Conservation (phyloP, 2,329 filamentous ascomycete genomes). For the Parastagonospora avenae region DNA sequence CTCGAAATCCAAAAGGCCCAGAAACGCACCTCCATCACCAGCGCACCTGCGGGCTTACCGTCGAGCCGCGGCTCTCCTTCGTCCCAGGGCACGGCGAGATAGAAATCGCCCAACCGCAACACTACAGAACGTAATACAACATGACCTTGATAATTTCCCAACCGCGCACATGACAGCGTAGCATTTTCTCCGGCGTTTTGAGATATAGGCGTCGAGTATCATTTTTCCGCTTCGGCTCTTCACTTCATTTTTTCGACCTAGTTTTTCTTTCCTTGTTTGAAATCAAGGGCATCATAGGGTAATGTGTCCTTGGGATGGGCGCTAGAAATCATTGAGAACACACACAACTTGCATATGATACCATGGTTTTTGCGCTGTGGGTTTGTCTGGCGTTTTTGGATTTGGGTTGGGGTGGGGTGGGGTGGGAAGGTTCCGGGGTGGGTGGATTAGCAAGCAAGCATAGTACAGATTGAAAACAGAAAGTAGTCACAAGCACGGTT, state of each 20-base stretch:
- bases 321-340: slow-evolving; percentile 9
- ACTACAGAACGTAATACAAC: neutral
- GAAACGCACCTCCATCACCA: slow-evolving; percentile 44
- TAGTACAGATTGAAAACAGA: too few species aligned
- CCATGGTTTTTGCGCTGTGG: slow-evolving; percentile 12
- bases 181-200: slow-evolving; percentile 31
- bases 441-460: neutral
- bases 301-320: slow-evolving; percentile 4
- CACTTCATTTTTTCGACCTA: neutral
- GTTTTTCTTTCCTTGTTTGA: neutral
- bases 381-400: neutral
- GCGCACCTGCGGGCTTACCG: slow-evolving; percentile 35
- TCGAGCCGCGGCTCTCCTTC: slow-evolving; percentile 40
- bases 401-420: neutral
- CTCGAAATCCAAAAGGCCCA: slow-evolving; percentile 48
- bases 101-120: neutral
- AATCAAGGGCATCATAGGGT: neutral
- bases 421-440: neutral
- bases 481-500: too few species aligned
- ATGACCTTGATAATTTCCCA: neutral
- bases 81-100: slow-evolving; percentile 34
- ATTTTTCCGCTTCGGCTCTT: too few species aligned
- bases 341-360: slow-evolving; percentile 23
- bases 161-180: slow-evolving; percentile 22
- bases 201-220: slow-evolving; percentile 25